A percentile compares a stretch with the other conserved stretches of the same genome.
Conservation (phyloP, 768 basidiomycete species). For the Inosperma sp. region DNA sequence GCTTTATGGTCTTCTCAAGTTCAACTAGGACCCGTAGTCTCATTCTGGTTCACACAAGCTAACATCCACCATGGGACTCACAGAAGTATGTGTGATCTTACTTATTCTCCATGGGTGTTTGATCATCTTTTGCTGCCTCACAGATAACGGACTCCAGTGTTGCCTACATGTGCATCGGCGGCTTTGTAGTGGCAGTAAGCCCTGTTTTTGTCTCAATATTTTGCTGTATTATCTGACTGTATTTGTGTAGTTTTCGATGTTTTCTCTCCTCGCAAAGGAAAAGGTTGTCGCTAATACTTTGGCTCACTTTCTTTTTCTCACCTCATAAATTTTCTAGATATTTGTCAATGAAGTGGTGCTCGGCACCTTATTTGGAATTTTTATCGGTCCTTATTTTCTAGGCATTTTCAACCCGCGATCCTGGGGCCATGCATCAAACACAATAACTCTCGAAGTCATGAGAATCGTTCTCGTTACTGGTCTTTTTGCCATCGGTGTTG, state of each 20-base stretch:
- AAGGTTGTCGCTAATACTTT: conserved; percentile 39
- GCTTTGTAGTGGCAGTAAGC: conserved; percentile 40
- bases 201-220: background rate
- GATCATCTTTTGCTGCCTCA: conserved; percentile 20
- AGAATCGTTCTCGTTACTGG: conserved; percentile 86
- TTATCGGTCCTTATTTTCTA: conserved; percentile 70
- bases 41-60: conserved; percentile 4
- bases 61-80: conserved; percentile 21
- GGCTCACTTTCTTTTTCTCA: background rate
- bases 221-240: background rate
- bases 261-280: conserved; percentile 81
- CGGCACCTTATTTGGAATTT: conserved; percentile 65
- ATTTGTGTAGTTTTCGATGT: conserved; percentile 60
- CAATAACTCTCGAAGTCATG: conserved; percentile 78
- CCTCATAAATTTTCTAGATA: conserved; percentile 38
- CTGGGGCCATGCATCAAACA: conserved; percentile 54
- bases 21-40: background rate
- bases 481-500: conserved; percentile 93
- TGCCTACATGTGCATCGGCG: conserved; percentile 62
- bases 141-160: conserved; percentile 52
- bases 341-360: conserved; percentile 94
- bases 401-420: conserved; percentile 70
- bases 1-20: background rate
- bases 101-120: conserved; percentile 1
- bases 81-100: conserved; percentile 30